Evolutionary conservation across 352 stramenopile species (phyloP).

Genomic region (Phytophthora constricta): DNA sequence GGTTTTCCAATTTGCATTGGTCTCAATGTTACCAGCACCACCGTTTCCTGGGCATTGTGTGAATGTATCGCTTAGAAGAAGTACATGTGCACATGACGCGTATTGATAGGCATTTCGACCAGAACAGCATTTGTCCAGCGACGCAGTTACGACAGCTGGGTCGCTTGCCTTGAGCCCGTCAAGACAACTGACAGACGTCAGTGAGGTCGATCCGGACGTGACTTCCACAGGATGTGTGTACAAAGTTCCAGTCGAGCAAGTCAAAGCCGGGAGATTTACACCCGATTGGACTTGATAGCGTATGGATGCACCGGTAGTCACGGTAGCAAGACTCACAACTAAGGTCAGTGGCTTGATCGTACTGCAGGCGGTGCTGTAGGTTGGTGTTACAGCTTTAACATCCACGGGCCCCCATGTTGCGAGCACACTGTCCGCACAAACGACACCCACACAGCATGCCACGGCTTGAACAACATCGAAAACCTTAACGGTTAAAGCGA

Average conservation of each 20-base stretch:
- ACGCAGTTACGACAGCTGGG: constrained; percentile 38
- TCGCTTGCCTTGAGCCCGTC: constrained; percentile 51
- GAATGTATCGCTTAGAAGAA: constrained; percentile 68
- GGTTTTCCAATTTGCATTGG: constrained; percentile 47
- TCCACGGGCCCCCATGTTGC: constrained; percentile 38
- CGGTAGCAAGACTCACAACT: constrained; percentile 32
- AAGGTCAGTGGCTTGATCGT: constrained; percentile 41
- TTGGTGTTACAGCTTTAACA: constrained; percentile 37
- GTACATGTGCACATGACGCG: constrained; percentile 49
- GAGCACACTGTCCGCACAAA: constrained; percentile 35
- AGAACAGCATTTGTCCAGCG: constrained; percentile 60
- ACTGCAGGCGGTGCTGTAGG: constrained; percentile 41
- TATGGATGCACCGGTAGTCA: constrained; percentile 35
- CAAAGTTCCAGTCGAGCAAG: constrained; percentile 33
- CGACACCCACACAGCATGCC: constrained; percentile 51
- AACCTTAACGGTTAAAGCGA: constrained; percentile 36
- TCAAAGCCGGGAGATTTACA: constrained; percentile 16
- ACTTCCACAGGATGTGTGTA: constrained; percentile 46
- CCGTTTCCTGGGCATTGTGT: constrained; percentile 32
- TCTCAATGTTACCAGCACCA: constrained; percentile 28
- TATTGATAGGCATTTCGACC: constrained; percentile 48
- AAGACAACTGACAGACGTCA: constrained; percentile 63
- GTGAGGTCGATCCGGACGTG: constrained; percentile 23
- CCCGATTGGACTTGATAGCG: constrained; percentile 34
- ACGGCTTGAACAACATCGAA: constrained; percentile 55